These are phyloP conservation scores for Amanita phalloides DNA, from an alignment of 768 basidiomycete species.

Conservation along the genomic window DNA sequence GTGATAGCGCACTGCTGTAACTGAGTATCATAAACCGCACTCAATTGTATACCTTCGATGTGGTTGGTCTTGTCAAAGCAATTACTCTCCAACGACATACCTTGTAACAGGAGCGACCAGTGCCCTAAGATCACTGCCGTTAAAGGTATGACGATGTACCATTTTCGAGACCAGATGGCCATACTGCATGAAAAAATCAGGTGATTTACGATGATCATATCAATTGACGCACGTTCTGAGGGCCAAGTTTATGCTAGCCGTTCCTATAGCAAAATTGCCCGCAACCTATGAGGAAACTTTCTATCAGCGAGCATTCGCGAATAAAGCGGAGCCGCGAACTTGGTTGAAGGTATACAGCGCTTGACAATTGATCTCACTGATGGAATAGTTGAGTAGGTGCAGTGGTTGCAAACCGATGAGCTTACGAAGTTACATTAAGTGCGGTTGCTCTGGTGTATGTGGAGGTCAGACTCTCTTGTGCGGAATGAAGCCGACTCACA, in stretches of 20 bases:
- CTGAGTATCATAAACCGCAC: constrained; percentile 41
- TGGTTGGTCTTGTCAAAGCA: neutral
- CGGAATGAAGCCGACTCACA: constrained; percentile 31
- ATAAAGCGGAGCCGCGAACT: constrained; percentile 16
- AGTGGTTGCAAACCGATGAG: neutral
- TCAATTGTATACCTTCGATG: constrained; percentile 41
- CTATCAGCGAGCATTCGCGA: neutral
- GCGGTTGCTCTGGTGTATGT: constrained; percentile 35
- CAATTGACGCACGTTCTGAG: constrained; percentile 44
- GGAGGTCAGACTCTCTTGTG: constrained; percentile 2
- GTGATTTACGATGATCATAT: neutral
- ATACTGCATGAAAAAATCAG: constrained; percentile 28
- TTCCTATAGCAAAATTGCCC: constrained; percentile 57
- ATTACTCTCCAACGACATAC: constrained; percentile 19
- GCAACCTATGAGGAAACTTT: constrained; percentile 21
- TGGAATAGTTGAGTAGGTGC: constrained; percentile 1
- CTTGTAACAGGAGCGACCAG: constrained; percentile 63
- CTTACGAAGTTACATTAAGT: constrained; percentile 45
- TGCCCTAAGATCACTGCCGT: constrained; percentile 52
- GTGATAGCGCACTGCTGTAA: constrained; percentile 43
- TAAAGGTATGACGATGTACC: constrained; percentile 41
- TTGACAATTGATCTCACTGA: constrained; percentile 50
- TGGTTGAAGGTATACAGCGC: constrained; percentile 59
- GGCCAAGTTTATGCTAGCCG: constrained; percentile 63
- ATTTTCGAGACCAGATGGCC: constrained; percentile 57